Evolutionary conservation across 2,329 filamentous ascomycete species (phyloP), one percentile per base, ranked within the genome.

Genomic region (Thelonectria rubi): DNA sequence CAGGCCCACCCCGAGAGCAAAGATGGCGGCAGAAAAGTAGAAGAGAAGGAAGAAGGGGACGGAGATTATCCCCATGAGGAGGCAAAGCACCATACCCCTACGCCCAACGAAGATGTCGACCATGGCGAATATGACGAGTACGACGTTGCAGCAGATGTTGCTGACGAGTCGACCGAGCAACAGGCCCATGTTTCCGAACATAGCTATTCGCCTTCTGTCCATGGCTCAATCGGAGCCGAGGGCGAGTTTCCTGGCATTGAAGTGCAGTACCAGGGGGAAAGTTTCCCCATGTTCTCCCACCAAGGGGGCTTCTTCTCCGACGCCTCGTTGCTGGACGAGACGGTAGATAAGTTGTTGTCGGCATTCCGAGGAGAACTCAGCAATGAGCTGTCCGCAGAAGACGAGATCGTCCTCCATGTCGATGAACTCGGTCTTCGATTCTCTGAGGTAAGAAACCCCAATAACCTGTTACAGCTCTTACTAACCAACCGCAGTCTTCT

Each of bases 401-500:
- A 86, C 54, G 82, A 85, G 58, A 72, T 86, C 43, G 76, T 81
- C n/a, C 77, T 85, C 42, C 81, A 83, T 60, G 74, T 85, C 48
- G 81, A 85, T 26, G 80, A 84, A 60, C 77, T 86, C 42, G 82
- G 81, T 9, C 75, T 86, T 32, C 82, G 85, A 70, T 84, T 85
- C 70, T 75, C 81, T 18, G 82, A 85, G 75, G 81, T 82, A 74
- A 65, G 79, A 40, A 42, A 37, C 64, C 15, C 6, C 11, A 24
- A 51, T 21, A 6, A 11, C 5, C 26, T 8, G 10, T 30, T 30
- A 15, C 10, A 2, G 51, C 45, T 14, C 17, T 46, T 52, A 52
- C 73, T 79, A 70, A 79, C 69, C 8, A 30, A 30, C 21, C 30
- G 40, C 49, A 81, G 79, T 77, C 78, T 32, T 75, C 71, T 8